Base-by-base conservation (phyloP, 305 asterid genomes). In the Ilex paraguariensis region DNA sequence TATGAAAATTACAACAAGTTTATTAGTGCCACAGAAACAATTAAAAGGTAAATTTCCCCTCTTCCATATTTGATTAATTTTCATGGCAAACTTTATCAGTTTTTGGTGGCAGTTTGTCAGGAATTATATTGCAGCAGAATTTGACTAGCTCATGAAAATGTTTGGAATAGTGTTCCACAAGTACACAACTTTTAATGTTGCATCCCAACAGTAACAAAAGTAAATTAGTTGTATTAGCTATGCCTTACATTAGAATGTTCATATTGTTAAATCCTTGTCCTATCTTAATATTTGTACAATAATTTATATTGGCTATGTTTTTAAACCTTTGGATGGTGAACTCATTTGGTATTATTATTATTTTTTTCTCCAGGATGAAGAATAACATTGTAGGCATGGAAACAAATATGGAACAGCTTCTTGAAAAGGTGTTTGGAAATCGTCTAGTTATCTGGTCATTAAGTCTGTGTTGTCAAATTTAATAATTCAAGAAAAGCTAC, bases 1-100 rank as follows among this genome's bases (percentile, higher is more conserved):
- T 93, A 93, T 73, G 99, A 93, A 73, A 93, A 93, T 81, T 93
- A 93, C 87, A 93, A 84, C 81, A 93, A 93, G 84, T 93, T 93
- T 77, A 90, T 93, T 66, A 90, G 97, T 69, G 99, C 97, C 32
- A 93, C 97, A 3, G 96, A 93, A 67, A 83, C 99, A 67, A 93
- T 93, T 48, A 93, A 90, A 77, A 90, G 96, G 97, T 93, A 69
- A 71, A 48, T 59, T 57, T 57, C 60, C 61, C 28, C 57, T 33
- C 16, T 51, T 5, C 28, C 28, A 21, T 21, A 21, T 21, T 21
- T 21, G 28, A 21, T 21, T 21, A 21, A 21, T 21, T 21, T 1
- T 21, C 28, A 2, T 21, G 28, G 28, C 28, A 21, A 21, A 21
- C 28, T 21, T 21, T 21, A 21, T 21, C 28, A 21, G 28, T 21